phyloP scores from a whole-genome alignment of 208 protist species.

The Trypanosoma melophagium region DNA sequence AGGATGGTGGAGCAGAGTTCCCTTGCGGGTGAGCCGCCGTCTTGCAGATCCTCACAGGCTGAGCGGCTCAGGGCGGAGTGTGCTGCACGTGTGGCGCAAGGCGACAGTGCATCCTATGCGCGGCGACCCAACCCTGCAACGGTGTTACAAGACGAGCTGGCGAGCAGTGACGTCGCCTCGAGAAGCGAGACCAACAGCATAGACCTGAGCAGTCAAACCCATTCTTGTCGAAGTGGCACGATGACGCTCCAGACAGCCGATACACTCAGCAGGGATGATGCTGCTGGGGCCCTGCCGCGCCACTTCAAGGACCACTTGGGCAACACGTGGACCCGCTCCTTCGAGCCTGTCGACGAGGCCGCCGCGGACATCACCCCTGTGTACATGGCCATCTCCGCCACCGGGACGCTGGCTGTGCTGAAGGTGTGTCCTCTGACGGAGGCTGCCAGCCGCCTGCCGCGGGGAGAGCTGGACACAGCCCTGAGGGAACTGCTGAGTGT shows the following conservation, averaged over 20 bases:
- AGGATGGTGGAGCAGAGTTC: constrained; percentile 17
- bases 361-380: background rate
- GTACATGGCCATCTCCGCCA: constrained; percentile 25
- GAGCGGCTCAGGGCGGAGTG: constrained; percentile 24
- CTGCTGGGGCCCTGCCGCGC: background rate
- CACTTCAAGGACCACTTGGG: constrained; percentile 3
- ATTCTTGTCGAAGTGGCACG: too few relatives aligned
- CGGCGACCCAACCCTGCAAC: background rate
- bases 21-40: constrained; percentile 3
- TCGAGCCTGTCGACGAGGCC: constrained; percentile 1
- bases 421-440: constrained; percentile 14
- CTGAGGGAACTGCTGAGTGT: constrained; percentile 6
- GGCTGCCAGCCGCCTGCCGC: background rate
- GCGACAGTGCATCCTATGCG: constrained; percentile 19
- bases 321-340: constrained; percentile 11
- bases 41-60: constrained; percentile 19
- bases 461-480: constrained; percentile 3
- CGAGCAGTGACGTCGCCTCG: background rate
- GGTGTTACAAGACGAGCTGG: background rate
- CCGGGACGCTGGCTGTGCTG: constrained; percentile 21
- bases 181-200: too few relatives aligned
- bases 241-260: background rate
- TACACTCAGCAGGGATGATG: background rate
- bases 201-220: too few relatives aligned
- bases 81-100: constrained; percentile 5